Conservation (phyloP, 345 rosid species). For the Euphorbia lathyris region DNA sequence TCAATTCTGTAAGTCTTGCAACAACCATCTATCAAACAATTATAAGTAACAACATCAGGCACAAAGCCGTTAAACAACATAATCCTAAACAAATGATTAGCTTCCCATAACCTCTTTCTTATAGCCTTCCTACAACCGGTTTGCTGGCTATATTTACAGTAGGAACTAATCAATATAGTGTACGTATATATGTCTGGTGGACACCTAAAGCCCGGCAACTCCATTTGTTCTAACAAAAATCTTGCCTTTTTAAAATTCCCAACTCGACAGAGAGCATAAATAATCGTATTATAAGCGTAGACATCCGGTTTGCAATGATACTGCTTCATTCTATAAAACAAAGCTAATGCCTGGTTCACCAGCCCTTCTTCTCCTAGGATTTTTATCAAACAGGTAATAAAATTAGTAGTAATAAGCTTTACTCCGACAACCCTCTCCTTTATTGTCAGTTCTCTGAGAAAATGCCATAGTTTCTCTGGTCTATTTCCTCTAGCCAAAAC, state of each 20-base stretch:
- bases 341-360: slow-evolving; percentile 60
- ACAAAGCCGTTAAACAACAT: too few relatives aligned
- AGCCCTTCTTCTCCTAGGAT: slow-evolving; percentile 88
- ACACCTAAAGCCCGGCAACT: slow-evolving; percentile 70
- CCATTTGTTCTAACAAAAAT: too few relatives aligned
- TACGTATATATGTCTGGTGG: slow-evolving; percentile 68
- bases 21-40: too few relatives aligned
- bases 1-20: too few relatives aligned
- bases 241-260: slow-evolving; percentile 52
- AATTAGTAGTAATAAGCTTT: slow-evolving; percentile 37
- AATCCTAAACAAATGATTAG: too few relatives aligned
- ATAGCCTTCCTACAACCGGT: slow-evolving; percentile 80
- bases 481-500: slow-evolving; percentile 60
- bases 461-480: slow-evolving; percentile 57
- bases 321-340: slow-evolving; percentile 72
- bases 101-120: slow-evolving; percentile 53
- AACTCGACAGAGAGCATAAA: slow-evolving; percentile 67
- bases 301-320: slow-evolving; percentile 76
- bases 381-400: slow-evolving; percentile 88
- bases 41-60: too few relatives aligned
- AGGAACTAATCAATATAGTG: slow-evolving; percentile 69
- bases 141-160: slow-evolving; percentile 69
- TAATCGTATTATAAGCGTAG: slow-evolving; percentile 67
- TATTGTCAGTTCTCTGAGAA: slow-evolving; percentile 45
- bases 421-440: slow-evolving; percentile 13